A percentile compares a stretch with the other conserved stretches of the same genome.
These are phyloP conservation scores for Lippia alba DNA, from an alignment of 305 asterid species.

Conservation along the genomic window DNA sequence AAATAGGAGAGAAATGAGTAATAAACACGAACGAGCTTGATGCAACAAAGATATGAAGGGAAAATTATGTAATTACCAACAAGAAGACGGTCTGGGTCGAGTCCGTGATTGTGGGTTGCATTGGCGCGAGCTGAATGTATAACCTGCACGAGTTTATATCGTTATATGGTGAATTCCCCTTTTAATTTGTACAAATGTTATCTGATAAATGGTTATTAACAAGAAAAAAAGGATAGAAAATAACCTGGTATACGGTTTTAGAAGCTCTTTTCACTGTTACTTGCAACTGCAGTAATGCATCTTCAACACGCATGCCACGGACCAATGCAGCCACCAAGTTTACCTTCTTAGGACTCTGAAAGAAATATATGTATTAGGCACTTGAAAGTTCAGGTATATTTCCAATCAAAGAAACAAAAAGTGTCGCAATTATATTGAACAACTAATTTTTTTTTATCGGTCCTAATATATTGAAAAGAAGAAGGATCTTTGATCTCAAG, in stretches of 20 bases:
- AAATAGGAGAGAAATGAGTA: constrained; percentile 1
- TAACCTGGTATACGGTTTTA: constrained; percentile 90
- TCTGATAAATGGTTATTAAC: no score
- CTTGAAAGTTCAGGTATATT: not conserved
- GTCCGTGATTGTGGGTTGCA: constrained; percentile 85
- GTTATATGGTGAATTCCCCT: not conserved
- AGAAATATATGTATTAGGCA: constrained; percentile 13
- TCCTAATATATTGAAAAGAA: no score
- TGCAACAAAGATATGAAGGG: constrained; percentile 1
- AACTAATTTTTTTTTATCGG: no score
- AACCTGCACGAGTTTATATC: constrained; percentile 56
- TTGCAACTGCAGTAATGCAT: constrained; percentile 94
- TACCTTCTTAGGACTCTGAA: constrained; percentile 92
- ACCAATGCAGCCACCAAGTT: constrained; percentile 92
- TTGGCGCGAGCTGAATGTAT: constrained; percentile 97
- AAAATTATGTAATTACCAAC: constrained; percentile 59
- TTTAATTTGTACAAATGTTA: not conserved
- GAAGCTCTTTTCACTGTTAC: constrained; percentile 89
- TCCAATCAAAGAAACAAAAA: not conserved
- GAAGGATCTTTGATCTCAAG: constrained; percentile 12
- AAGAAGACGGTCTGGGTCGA: constrained; percentile 85
- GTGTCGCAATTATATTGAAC: not conserved
- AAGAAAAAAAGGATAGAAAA: constrained; percentile 19
- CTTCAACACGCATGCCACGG: constrained; percentile 98
- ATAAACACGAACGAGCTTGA: not conserved